phyloP scores from a whole-genome alignment of 495 filamentous ascomycete species.

The Xylaria acuta region DNA sequence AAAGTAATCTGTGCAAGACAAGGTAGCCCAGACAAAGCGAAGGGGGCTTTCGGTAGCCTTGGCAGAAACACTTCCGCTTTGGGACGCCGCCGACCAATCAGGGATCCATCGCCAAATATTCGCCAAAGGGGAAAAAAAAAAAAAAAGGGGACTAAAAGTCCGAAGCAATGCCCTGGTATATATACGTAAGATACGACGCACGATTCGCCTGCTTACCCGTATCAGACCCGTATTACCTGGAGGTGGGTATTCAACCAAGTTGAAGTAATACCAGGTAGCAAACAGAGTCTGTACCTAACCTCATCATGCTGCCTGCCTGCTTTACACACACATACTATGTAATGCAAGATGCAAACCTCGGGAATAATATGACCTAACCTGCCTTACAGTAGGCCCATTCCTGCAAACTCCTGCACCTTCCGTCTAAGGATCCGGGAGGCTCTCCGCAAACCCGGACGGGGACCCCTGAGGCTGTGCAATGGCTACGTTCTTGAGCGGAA shows the following conservation, averaged over 20 bases:
- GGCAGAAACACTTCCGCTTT: slow-evolving; percentile 15
- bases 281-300: background rate
- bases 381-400: slow-evolving; percentile 10
- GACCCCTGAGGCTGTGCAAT: slow-evolving; percentile 8
- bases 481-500: background rate
- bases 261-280: background rate
- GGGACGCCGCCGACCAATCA: slow-evolving; percentile 20
- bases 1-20: background rate
- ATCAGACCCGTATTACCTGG: slow-evolving; percentile 6
- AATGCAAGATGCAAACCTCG: slow-evolving; percentile 14
- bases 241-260: background rate
- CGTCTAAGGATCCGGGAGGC: background rate
- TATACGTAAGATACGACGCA: background rate
- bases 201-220: slow-evolving; percentile 1
- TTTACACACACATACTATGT: background rate
- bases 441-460: slow-evolving; percentile 14
- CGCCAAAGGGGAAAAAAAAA: background rate
- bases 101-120: slow-evolving; percentile 1
- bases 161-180: background rate
- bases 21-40: slow-evolving; percentile 3
- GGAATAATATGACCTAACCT: slow-evolving; percentile 8
- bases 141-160: background rate
- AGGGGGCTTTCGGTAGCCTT: background rate
- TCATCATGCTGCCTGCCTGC: background rate
- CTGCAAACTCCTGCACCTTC: slow-evolving; percentile 16